Conservation (phyloP, 768 basidiomycete genomes). For the Leccinellum albellum region DNA sequence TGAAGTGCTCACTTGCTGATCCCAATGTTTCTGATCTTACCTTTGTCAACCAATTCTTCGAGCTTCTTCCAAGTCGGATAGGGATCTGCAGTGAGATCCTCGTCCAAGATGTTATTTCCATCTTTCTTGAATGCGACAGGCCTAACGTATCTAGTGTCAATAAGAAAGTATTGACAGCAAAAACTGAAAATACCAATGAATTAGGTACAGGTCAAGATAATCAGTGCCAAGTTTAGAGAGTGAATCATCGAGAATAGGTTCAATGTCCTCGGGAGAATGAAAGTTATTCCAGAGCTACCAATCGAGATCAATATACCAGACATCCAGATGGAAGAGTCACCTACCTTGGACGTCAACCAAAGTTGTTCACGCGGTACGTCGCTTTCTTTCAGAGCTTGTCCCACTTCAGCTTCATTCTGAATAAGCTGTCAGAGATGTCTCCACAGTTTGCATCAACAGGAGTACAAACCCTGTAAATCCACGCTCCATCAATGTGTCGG, state of each 20-base stretch:
- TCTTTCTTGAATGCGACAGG: conserved; percentile 65
- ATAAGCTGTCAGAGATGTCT: conserved; percentile 3
- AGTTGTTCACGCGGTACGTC: conserved; percentile 58
- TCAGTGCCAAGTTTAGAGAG: conserved; percentile 56
- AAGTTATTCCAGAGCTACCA: conserved; percentile 70
- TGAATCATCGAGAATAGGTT: conserved; percentile 62
- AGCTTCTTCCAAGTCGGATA: conserved; percentile 80
- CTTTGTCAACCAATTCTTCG: conserved; percentile 72
- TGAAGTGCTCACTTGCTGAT: conserved; percentile 63
- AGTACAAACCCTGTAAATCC: conserved; percentile 55
- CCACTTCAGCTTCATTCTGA: conserved; percentile 72
- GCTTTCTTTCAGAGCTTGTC: conserved; percentile 56
- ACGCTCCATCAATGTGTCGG: conserved; percentile 71
- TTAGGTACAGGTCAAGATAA: conserved; percentile 78
- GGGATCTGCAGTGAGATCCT: conserved; percentile 60
- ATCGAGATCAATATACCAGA: not conserved
- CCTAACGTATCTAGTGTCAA: conserved; percentile 34
- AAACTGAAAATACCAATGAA: conserved; percentile 57
- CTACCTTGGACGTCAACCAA: conserved; percentile 63
- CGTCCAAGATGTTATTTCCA: conserved; percentile 44
- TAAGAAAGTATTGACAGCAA: not conserved
- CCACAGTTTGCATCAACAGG: not conserved
- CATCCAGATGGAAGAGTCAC: not conserved
- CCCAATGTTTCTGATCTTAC: conserved; percentile 76
- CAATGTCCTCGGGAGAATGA: conserved; percentile 72